A percentile compares a stretch with the other conserved stretches of the same genome.
These are phyloP conservation scores for Calophaca sinica DNA, from an alignment of 306 rosid species.

Conservation along the genomic window DNA sequence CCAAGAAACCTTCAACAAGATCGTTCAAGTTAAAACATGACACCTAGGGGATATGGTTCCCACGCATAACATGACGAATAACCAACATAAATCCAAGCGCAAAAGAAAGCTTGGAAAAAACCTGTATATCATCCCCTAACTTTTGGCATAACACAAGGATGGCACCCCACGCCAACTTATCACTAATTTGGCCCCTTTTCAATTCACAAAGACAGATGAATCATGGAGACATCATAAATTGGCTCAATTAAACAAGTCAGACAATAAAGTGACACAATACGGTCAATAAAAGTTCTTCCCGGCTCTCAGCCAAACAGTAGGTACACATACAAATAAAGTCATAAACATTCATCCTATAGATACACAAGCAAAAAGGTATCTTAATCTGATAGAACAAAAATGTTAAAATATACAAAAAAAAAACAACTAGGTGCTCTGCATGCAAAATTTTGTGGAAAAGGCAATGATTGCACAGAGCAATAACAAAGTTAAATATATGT, in stretches of 20 bases:
- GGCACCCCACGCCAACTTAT: slow-evolving; percentile 41
- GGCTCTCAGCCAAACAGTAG: background rate
- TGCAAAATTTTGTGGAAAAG: background rate
- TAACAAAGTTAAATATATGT: background rate
- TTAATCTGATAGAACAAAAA: background rate
- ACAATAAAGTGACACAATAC: background rate
- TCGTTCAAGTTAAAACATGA: slow-evolving; percentile 76
- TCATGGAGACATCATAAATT: slow-evolving; percentile 4
- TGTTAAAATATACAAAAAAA: background rate
- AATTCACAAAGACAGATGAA: slow-evolving; percentile 19
- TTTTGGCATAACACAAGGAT: slow-evolving; percentile 45
- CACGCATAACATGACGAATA: slow-evolving; percentile 57
- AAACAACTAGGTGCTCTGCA: background rate
- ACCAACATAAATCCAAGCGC: slow-evolving; percentile 63
- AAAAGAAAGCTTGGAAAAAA: slow-evolving; percentile 53
- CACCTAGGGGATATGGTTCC: slow-evolving; percentile 64
- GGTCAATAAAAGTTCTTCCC: background rate
- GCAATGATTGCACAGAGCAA: background rate
- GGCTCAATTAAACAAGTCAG: background rate
- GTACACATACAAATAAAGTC: background rate
- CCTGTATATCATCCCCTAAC: slow-evolving; percentile 44
- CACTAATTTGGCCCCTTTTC: slow-evolving; percentile 37
- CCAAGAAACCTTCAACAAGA: slow-evolving; percentile 91
- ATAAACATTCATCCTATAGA: background rate
- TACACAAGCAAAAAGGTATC: background rate